Base-by-base conservation (phyloP, 352 stramenopile species). In the Pythium utonaiense region DNA sequence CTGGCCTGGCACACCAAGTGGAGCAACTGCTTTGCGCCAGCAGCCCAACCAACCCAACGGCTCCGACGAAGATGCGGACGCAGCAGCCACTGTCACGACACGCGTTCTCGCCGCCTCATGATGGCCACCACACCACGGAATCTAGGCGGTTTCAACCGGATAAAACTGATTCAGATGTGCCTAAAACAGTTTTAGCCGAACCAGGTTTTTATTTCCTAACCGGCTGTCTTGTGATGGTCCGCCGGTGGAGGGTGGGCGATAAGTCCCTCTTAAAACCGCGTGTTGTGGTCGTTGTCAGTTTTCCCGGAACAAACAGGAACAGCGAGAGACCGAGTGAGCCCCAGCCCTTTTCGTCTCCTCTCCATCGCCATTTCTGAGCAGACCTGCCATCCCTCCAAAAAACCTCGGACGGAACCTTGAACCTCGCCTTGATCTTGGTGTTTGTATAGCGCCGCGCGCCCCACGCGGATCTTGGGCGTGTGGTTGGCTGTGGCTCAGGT, bases 391-490 rank as follows among this genome's bases (percentile, higher is more conserved):
- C 47, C 57, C 17, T 1, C 17, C 19, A 44, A 64, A 69, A 69
- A 69, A 69, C 62, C 62, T 69, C 30, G 22, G 16, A 25, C 25
- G 57, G 31, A 64, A 42, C 42, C 41, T 66, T 69, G 55, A 69
- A 69, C 62, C 62, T 69, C 27, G n/a, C 34, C 19, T 25, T 16
- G 13, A 10, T 55, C 55, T 64, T 56, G 49, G 22, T n/a, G 22
- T 60, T 60, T 67, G 60, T 67, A 67, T 67, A 6, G 19, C 28
- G 24, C n/a, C n/a, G n/a, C n/a, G n/a, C n/a, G 31, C 19, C 22
- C 31, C 21, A 36, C 49, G 60, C 52, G 38, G 48, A 60, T 45
- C 60, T 50, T 53, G 56, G 47, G 33, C 30, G 30, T 61, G 36
- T 36, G 38, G 53, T 38, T 24, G 22, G 28, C 53, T 59, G 12